Base-by-base conservation (phyloP, 805 yeast species). In the Kodamaea fukazawae region DNA sequence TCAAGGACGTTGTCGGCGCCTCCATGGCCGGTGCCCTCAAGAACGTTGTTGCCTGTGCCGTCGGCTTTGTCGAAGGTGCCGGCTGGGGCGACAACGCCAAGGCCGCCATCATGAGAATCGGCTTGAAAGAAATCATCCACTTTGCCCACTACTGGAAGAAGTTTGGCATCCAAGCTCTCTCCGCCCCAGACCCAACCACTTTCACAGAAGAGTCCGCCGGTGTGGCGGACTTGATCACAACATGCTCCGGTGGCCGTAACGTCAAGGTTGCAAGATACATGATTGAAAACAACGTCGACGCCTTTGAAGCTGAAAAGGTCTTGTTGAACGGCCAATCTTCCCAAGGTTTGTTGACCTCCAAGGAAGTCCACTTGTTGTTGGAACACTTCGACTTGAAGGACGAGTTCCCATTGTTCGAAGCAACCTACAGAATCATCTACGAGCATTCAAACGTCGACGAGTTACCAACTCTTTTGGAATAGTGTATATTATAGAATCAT, bases 1-100 rank as follows among this genome's bases (percentile, higher is more conserved):
- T 88, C 43, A 81, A 81, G 44, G 99, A 93, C 63, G 95, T 91
- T 42, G 95, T 95, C 16, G 99, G 99, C 61, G 93, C 89, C 43
- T 87, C 96, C 2, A 78, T 93, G 45, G 95, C 96, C 32, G 99
- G 99, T 60, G 99, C 99, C 8, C 77, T 93, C 65, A 93, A 93
- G 72, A 93, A 93, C 67, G 86, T 93, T 38, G 91, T 91, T 47
- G 99, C 99, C 27, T 72, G 89, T 58, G 95, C 96, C 48, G 96
- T 95, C 46, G 99, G 99, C 41, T 86, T 93, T 60, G 98, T 91
- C 47, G 96, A 88, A 66, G 99, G 99, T 54, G 76, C 86, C 48
- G 96, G 95, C 48, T 93, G 99, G 99, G 99, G 99, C 64, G 96
- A 89, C 67, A 93, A 93, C 63, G 98, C 99, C 49, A 89, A 91